phyloP scores from a whole-genome alignment of 1,139 yeast genomes.

The Komagataea norvegica region DNA sequence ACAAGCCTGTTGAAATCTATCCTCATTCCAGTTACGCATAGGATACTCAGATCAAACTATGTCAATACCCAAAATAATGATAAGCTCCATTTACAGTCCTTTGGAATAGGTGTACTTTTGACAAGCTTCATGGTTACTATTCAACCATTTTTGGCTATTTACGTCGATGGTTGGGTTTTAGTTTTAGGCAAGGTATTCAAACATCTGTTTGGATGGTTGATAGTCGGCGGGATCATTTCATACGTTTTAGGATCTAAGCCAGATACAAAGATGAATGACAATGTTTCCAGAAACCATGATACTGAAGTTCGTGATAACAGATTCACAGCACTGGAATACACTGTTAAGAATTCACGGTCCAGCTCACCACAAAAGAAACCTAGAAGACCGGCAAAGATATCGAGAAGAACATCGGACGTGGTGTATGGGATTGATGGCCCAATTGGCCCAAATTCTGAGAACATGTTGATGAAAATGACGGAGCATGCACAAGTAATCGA shows the following conservation, averaged over 20 bases:
- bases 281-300: not conserved
- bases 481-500: constrained; percentile 19
- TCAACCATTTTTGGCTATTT: constrained; percentile 22
- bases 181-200: constrained; percentile 18
- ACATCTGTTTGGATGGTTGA: constrained; percentile 19
- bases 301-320: constrained; percentile 3
- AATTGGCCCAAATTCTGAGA: constrained; percentile 6
- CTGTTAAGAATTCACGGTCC: constrained; percentile 16
- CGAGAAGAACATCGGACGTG: constrained; percentile 12
- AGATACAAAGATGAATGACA: not conserved
- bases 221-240: constrained; percentile 17
- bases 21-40: constrained; percentile 1
- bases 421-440: constrained; percentile 4
- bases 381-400: not conserved
- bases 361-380: constrained; percentile 7
- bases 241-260: constrained; percentile 15
- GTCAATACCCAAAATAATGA: constrained; percentile 19
- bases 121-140: constrained; percentile 15
- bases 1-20: constrained; percentile 3
- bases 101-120: constrained; percentile 18
- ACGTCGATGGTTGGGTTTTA: constrained; percentile 23
- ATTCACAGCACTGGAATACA: constrained; percentile 15
- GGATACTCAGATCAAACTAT: constrained; percentile 17
- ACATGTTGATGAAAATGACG: constrained; percentile 18
- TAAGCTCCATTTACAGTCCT: constrained; percentile 23